phyloP scores from a whole-genome alignment of 208 protist genomes.

The Lotmaria passim region DNA sequence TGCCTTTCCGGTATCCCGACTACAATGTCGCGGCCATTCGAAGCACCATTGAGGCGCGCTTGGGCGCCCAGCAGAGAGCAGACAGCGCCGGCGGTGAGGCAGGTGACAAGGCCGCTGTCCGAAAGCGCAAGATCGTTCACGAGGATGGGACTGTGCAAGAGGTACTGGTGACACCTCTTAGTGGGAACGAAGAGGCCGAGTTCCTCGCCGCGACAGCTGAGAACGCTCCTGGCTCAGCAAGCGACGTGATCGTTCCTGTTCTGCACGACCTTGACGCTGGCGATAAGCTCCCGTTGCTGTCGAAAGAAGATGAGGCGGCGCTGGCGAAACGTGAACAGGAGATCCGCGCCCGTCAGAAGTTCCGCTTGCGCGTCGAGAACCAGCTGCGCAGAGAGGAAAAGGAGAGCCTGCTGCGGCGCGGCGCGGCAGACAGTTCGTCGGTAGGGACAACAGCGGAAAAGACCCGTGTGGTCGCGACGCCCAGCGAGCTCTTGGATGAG shows the following conservation, averaged over 20 bases:
- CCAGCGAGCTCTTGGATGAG: conserved; percentile 21
- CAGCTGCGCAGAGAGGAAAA: conserved; percentile 31
- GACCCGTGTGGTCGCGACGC: background rate
- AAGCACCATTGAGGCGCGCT: conserved; percentile 28
- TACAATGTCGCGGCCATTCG: conserved; percentile 64
- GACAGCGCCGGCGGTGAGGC: conserved; percentile 11
- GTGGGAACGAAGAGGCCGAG: conserved; percentile 39
- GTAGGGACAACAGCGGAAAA: background rate
- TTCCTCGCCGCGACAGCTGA: conserved; percentile 28
- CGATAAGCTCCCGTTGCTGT: conserved; percentile 55
- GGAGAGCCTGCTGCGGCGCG: conserved; percentile 21
- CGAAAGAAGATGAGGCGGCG: conserved; percentile 37
- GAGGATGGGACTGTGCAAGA: conserved; percentile 60
- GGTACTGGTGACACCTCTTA: conserved; percentile 49
- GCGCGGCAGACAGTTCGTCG: background rate
- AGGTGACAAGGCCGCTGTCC: conserved; percentile 16
- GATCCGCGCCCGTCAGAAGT: conserved; percentile 21
- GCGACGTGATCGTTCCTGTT: conserved; percentile 53
- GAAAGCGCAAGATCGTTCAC: conserved; percentile 53
- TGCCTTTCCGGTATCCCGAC: conserved; percentile 79
- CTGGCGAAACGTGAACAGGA: conserved; percentile 44
- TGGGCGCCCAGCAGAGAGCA: conserved; percentile 4
- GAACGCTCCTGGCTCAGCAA: background rate
- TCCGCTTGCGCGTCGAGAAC: conserved; percentile 26
- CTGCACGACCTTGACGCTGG: conserved; percentile 45